Percentiles rank a stretch among this genome's conserved stretches.
These are phyloP conservation scores for Streptanthus diversifolius DNA, from an alignment of 345 rosid genomes.

Conservation along the genomic window DNA sequence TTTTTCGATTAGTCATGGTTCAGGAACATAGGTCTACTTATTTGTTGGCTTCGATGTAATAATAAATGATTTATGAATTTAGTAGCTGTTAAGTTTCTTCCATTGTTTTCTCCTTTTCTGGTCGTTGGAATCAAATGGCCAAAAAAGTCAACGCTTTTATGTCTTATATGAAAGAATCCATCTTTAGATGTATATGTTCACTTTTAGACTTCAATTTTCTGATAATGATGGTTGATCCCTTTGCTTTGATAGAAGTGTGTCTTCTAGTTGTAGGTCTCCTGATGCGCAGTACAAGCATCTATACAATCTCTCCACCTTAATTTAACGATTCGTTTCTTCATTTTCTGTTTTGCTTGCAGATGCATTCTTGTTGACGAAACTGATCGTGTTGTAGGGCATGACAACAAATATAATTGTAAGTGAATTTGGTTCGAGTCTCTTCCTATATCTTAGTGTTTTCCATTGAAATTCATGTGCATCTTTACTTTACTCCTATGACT, in stretches of 20 bases:
- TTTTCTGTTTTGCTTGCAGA: constrained; percentile 45
- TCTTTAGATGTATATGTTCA: no score
- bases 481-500: neutral
- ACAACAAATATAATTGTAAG: constrained; percentile 88
- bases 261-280: neutral
- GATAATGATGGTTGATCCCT: neutral
- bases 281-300: neutral
- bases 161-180: neutral
- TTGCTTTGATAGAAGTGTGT: neutral
- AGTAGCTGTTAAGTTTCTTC: neutral
- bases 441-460: neutral
- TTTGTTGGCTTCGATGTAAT: neutral
- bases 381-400: constrained; percentile 85
- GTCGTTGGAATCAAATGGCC: neutral
- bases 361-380: constrained; percentile 94
- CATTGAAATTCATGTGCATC: neutral
- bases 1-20: neutral
- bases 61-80: neutral
- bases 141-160: neutral
- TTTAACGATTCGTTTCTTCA: neutral
- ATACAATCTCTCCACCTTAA: neutral
- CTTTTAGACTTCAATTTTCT: neutral
- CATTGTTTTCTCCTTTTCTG: neutral
- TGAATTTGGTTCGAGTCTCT: neutral
- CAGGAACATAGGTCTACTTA: neutral